Evolutionary conservation across 805 yeast genomes (phyloP), one percentile per base, ranked within the genome.

Genomic region (Lipomyces orientalis): DNA sequence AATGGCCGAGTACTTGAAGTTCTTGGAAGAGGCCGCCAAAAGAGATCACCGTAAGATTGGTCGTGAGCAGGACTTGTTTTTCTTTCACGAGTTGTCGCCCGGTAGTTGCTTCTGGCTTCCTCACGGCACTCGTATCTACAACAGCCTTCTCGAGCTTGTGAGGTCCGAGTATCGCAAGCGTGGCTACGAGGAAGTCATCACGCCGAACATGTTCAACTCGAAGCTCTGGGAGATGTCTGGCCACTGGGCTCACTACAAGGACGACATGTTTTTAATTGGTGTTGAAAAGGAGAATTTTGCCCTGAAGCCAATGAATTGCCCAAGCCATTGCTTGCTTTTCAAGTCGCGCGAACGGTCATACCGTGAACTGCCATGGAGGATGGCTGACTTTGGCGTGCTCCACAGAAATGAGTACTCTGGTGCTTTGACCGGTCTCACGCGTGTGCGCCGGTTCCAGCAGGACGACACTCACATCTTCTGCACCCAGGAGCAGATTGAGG

Each of bases 51-150:
- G 99, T 82, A 93, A 89, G 81, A 89, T 95, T 73, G 99, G 99
- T 79, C 90, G 83, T 76, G 98, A 95, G 76, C 99, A 95, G 82
- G 98, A 95, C 78, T 85, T 95, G 76, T 95, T 93, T 82, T 87
- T 89, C 81, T 95, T 95, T 87, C 88, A 95, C 80, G 99, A 95
- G 81, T 82, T 94, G 90, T 91, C 97, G 22, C 99, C 99, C 64
- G 99, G 99, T 73, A 88, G 96, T 54, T 93, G 97, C 68, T 95
- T 95, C 87, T 95, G 98, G 98, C 86, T 95, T 76, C 99, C 99
- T 61, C 99, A 94, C 77, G 99, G 99, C 81, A 88, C 99, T 60
- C 90, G 98, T 83, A 95, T 95, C 78, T 95, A 95, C 86, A 91
- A 91, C 81, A 87, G 91, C 67, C 84, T 95, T 79, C 87, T 88